Percentiles rank a stretch among this genome's conserved stretches.
Conservation (phyloP, 1,139 yeast species). For the Pichia sp. region DNA sequence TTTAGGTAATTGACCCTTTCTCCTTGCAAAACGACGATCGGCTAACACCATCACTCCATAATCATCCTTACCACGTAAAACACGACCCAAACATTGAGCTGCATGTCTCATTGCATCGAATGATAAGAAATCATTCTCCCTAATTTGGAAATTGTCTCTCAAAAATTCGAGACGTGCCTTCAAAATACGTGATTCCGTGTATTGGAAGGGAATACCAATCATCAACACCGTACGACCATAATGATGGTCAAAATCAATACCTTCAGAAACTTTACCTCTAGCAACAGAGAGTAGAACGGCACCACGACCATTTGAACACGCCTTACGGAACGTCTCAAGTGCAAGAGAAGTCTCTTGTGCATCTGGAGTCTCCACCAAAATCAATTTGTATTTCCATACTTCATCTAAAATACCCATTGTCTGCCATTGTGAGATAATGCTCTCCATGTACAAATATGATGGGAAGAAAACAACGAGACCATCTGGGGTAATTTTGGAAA, state of each 20-base stretch:
- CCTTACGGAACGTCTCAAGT: slow-evolving; percentile 88
- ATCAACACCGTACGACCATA: slow-evolving; percentile 95
- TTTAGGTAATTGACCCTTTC: slow-evolving; percentile 82
- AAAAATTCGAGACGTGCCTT: slow-evolving; percentile 91
- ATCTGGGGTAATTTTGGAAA: slow-evolving; percentile 93
- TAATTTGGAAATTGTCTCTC: slow-evolving; percentile 85
- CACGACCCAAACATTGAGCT: slow-evolving; percentile 97
- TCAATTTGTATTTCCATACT: slow-evolving; percentile 95
- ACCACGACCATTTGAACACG: slow-evolving; percentile 96
- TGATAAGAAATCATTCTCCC: slow-evolving; percentile 89
- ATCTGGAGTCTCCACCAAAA: slow-evolving; percentile 98
- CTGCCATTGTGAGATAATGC: slow-evolving; percentile 98
- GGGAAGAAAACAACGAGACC: slow-evolving; percentile 98
- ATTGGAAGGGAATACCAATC: slow-evolving; percentile 99
- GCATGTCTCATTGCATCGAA: slow-evolving; percentile 99
- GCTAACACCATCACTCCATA: slow-evolving; percentile 98
- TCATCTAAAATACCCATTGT: slow-evolving; percentile 96
- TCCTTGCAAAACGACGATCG: slow-evolving; percentile 83
- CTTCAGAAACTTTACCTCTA: slow-evolving; percentile 98
- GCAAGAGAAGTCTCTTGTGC: slow-evolving; percentile 98
- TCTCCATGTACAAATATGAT: slow-evolving; percentile 93
- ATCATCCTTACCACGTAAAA: slow-evolving; percentile 94
- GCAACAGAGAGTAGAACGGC: slow-evolving; percentile 96
- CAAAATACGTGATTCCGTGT: slow-evolving; percentile 91
- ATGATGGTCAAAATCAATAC: slow-evolving; percentile 98